A percentile compares a stretch with the other conserved stretches of the same genome.
phyloP scores from a whole-genome alignment of 106 monocot genomes.

The Iris macrosiphon region DNA sequence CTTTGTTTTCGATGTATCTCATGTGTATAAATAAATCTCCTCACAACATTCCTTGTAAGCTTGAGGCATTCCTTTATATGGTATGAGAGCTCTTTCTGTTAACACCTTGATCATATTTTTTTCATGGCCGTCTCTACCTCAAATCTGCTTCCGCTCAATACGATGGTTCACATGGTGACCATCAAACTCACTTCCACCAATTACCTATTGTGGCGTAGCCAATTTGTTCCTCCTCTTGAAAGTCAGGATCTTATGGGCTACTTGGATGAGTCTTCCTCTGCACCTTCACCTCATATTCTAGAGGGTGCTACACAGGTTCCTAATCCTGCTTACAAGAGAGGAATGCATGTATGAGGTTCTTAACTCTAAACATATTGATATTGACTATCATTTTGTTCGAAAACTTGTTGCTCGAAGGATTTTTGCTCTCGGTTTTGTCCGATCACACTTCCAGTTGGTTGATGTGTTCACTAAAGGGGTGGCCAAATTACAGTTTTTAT shows the following conservation, averaged over 20 bases:
- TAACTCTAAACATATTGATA: no score
- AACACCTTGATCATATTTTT: not conserved
- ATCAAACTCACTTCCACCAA: constrained; percentile 10
- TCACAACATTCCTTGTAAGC: not conserved
- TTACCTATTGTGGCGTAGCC: constrained; percentile 4
- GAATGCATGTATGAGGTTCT: constrained; percentile 5
- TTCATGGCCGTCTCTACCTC: not conserved
- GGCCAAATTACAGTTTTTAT: not conserved
- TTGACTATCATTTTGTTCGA: constrained; percentile 1
- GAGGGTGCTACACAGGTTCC: no score
- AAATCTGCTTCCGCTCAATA: constrained; percentile 6
- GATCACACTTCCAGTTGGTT: not conserved
- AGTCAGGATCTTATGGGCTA: constrained; percentile 6
- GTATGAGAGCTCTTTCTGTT: not conserved
- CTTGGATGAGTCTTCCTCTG: not conserved
- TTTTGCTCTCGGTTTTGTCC: not conserved
- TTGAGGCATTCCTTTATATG: not conserved
- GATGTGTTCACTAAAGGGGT: not conserved
- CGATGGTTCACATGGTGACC: constrained; percentile 4
- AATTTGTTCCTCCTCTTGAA: constrained; percentile 1
- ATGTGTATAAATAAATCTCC: not conserved
- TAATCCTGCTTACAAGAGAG: constrained; percentile 5
- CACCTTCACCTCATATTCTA: not conserved
- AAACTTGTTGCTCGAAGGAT: no score
- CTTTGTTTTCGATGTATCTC: not conserved